Conservation (phyloP, 2,329 filamentous ascomycete genomes). For the Colletotrichum lentis region DNA sequence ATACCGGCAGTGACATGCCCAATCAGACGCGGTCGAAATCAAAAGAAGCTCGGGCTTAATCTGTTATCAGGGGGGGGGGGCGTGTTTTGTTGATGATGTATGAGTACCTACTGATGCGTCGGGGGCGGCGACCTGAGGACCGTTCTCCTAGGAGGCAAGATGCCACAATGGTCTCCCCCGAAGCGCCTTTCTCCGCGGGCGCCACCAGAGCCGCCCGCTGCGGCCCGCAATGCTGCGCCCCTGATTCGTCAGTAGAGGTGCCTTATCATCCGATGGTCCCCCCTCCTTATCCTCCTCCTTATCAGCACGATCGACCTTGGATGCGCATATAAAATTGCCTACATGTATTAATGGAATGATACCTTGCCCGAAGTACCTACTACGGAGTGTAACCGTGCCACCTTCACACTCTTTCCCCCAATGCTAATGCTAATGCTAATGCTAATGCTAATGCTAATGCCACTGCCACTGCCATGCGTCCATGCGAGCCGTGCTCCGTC, state of each 20-base stretch:
- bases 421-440: no score
- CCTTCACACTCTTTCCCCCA: no score
- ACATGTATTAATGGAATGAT: no score
- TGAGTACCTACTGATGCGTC: no score
- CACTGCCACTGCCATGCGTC: no score
- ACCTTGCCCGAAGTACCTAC: no score
- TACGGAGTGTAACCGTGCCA: no score
- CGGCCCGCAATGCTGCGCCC: slow-evolving; percentile 1
- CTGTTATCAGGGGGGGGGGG: background rate
- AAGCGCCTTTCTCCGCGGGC: slow-evolving; percentile 35
- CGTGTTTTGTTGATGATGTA: no score
- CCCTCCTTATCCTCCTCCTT: slow-evolving; percentile 9
- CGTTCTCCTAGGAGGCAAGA: slow-evolving; percentile 32
- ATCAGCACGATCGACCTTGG: slow-evolving; percentile 22
- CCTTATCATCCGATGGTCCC: slow-evolving; percentile 34
- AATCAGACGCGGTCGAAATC: slow-evolving; percentile 21
- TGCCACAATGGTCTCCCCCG: slow-evolving; percentile 9
- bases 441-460: no score
- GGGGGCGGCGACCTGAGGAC: no score
- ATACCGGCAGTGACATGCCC: slow-evolving; percentile 4
- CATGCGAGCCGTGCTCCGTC: no score
- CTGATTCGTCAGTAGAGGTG: slow-evolving; percentile 13
- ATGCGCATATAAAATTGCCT: background rate
- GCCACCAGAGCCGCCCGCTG: slow-evolving; percentile 33
- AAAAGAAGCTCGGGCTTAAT: slow-evolving; percentile 26